These are phyloP conservation scores for Periconia macrospinosa DNA, from an alignment of 2,329 filamentous ascomycete genomes.

Conservation along the genomic window DNA sequence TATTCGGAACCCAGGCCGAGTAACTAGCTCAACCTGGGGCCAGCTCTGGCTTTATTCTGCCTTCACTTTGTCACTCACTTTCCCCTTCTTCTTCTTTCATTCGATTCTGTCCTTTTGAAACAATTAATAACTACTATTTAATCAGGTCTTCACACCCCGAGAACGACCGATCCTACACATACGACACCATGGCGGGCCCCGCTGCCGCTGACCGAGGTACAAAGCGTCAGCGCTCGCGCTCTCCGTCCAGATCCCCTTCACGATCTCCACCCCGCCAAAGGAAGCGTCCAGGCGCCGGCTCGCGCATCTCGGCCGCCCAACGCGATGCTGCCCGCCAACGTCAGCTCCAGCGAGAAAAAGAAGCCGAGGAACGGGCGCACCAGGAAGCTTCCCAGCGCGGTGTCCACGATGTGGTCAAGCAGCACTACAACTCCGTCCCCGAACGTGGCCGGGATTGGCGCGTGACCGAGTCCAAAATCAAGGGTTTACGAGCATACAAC, in stretches of 20 bases:
- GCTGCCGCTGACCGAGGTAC: slow-evolving; percentile 18
- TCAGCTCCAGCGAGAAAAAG: slow-evolving; percentile 44
- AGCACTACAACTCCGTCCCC: slow-evolving; percentile 95
- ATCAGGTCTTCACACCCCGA: not conserved
- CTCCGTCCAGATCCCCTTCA: slow-evolving; percentile 38
- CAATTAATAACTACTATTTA: too few relatives aligned
- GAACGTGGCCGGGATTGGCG: slow-evolving; percentile 94
- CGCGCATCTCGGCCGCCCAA: slow-evolving; percentile 67
- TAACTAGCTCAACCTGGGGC: too few relatives aligned
- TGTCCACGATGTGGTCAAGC: slow-evolving; percentile 81
- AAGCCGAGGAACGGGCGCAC: slow-evolving; percentile 53
- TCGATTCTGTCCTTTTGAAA: not conserved
- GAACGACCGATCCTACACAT: not conserved
- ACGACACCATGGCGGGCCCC: slow-evolving; percentile 22
- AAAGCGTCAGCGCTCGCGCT: slow-evolving; percentile 37
- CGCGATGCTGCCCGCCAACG: slow-evolving; percentile 66
- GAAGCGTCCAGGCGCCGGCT: slow-evolving; percentile 58
- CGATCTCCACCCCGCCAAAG: slow-evolving; percentile 60
- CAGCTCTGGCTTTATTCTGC: not conserved
- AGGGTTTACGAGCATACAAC: slow-evolving; percentile 91
- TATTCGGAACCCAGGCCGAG: too few relatives aligned
- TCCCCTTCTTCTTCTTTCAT: not conserved
- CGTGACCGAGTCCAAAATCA: slow-evolving; percentile 91
- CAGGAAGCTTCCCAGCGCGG: slow-evolving; percentile 52
- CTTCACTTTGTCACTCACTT: too few relatives aligned